These are phyloP conservation scores for Rubia yunnanensis DNA, from an alignment of 257 asterid genomes.

Conservation along the genomic window DNA sequence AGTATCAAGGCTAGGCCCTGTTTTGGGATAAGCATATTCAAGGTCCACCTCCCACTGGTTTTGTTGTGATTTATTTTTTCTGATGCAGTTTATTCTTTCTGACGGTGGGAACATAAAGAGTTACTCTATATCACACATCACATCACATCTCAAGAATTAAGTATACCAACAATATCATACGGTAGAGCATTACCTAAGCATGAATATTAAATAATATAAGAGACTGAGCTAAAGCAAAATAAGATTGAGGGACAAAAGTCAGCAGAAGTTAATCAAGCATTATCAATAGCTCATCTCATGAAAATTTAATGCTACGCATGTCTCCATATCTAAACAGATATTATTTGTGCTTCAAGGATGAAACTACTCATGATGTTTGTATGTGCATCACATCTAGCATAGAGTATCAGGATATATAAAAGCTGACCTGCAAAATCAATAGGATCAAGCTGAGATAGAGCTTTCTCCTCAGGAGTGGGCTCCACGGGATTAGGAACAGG, in stretches of 20 bases:
- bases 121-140: background rate
- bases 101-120: background rate
- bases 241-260: too few species aligned
- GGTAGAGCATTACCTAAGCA: too few species aligned
- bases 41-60: too few species aligned
- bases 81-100: too few species aligned
- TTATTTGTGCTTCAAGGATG: background rate
- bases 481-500: constrained; percentile 12
- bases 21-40: too few species aligned
- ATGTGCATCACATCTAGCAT: background rate
- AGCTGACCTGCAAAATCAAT: constrained; percentile 37
- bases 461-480: constrained; percentile 33
- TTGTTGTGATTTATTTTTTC: too few species aligned
- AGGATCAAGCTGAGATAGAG: constrained; percentile 37
- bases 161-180: too few species aligned
- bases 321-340: background rate
- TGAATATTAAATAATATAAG: too few species aligned
- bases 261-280: background rate
- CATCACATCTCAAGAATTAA: background rate
- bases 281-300: background rate
- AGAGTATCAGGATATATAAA: background rate
- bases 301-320: background rate
- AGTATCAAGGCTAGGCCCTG: background rate
- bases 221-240: background rate
- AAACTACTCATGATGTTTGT: background rate